A percentile compares a stretch with the other conserved stretches of the same genome.
Conservation (phyloP, 2,329 filamentous ascomycete genomes). For the Daldinia sp. region DNA sequence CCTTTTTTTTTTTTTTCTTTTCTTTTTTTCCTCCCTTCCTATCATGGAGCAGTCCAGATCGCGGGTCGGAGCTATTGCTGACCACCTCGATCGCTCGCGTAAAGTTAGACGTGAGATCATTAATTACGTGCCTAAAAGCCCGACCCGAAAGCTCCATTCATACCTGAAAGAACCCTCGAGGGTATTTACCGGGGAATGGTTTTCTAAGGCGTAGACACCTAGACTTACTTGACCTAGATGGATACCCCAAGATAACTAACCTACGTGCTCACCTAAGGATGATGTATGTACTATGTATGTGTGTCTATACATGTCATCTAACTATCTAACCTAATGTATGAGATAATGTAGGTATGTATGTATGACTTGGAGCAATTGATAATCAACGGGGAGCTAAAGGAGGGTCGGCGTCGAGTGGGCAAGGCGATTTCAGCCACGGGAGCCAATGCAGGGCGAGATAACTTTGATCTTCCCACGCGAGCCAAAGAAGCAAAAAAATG, state of each 20-base stretch:
- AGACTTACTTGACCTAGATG: neutral
- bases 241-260: neutral
- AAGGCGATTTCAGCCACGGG: conserved; percentile 35
- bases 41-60: neutral
- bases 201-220: neutral
- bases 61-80: conserved; percentile 6
- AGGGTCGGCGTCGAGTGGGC: neutral
- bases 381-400: conserved; percentile 4
- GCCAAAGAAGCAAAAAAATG: neutral
- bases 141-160: conserved; percentile 20
- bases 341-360: neutral
- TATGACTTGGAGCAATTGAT: conserved; percentile 36
- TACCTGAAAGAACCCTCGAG: neutral
- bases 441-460: conserved; percentile 33
- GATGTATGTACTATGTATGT: conserved; percentile 9
- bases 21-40: neutral
- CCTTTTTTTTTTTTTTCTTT: neutral
- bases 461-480: conserved; percentile 26
- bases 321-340: too few species aligned
- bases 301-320: too few species aligned
- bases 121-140: conserved; percentile 35
- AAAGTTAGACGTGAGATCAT: conserved; percentile 17
- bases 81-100: conserved; percentile 13
- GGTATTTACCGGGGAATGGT: neutral
- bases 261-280: conserved; percentile 4